Percentiles rank a stretch among this genome's conserved stretches.
These are phyloP conservation scores for Colletotrichum cereale DNA, from an alignment of 2,329 filamentous ascomycete species.

Conservation along the genomic window DNA sequence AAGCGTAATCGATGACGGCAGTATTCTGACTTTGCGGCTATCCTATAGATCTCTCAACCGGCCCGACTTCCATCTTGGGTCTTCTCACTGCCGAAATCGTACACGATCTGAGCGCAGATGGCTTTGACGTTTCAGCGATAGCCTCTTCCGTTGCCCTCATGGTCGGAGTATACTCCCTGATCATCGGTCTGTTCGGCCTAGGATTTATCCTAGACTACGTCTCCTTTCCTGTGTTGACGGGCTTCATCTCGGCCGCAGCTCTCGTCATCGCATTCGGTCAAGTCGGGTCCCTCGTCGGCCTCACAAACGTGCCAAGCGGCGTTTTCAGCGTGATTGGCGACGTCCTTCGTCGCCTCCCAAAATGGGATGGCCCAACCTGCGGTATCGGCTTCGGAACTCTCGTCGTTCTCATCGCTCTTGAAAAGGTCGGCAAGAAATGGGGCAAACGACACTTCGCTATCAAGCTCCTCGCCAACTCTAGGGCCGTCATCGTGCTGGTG, in stretches of 20 bases:
- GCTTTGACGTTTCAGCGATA: conserved; percentile 57
- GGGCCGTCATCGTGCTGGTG: conserved; percentile 71
- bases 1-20: background rate
- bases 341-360: conserved; percentile 46
- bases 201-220: conserved; percentile 78
- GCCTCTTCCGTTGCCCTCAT: conserved; percentile 73
- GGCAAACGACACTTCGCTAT: conserved; percentile 69
- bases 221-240: conserved; percentile 72
- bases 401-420: conserved; percentile 66
- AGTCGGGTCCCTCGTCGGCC: conserved; percentile 70
- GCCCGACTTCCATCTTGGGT: conserved; percentile 74
- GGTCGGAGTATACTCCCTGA: conserved; percentile 71
- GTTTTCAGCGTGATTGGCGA: conserved; percentile 36
- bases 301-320: conserved; percentile 47
- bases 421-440: conserved; percentile 71
- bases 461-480: conserved; percentile 70
- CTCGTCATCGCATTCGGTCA: conserved; percentile 75
- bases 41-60: conserved; percentile 67
- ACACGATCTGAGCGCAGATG: conserved; percentile 59
- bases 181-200: conserved; percentile 71
- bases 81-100: conserved; percentile 74
- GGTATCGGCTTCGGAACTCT: conserved; percentile 74
- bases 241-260: conserved; percentile 76
- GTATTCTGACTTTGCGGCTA: conserved; percentile 1
- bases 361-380: conserved; percentile 70